A percentile compares a stretch with the other conserved stretches of the same genome.
Evolutionary conservation across 345 rosid species (phyloP).

Genomic region (Populus tremula): DNA sequence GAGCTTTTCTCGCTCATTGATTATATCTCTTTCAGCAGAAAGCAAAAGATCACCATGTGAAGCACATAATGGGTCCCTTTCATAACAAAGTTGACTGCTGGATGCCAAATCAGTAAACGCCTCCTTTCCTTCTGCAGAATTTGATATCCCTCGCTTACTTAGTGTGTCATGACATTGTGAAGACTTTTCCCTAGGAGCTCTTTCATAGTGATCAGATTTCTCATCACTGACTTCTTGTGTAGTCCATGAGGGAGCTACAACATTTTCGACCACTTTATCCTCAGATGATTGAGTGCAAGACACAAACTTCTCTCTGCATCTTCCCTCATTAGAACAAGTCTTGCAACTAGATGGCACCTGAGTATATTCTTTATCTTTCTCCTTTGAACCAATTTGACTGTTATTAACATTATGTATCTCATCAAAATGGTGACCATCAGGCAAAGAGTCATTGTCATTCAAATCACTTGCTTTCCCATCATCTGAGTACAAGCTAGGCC

Average conservation of each 20-base stretch:
- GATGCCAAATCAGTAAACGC: conserved; percentile 21
- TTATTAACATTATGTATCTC: conserved; percentile 22
- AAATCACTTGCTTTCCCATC: conserved; percentile 8
- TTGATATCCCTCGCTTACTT: conserved; percentile 15
- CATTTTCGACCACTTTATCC: conserved; percentile 17
- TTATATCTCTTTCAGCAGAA: conserved; percentile 34
- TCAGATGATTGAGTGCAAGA: conserved; percentile 12
- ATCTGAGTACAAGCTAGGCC: background rate
- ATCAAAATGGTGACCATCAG: conserved; percentile 11
- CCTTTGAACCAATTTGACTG: conserved; percentile 19
- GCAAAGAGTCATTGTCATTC: conserved; percentile 17
- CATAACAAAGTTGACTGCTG: conserved; percentile 12
- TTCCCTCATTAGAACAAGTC: conserved; percentile 20
- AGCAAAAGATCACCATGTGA: conserved; percentile 16
- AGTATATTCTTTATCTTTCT: conserved; percentile 7
- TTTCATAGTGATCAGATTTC: conserved; percentile 6
- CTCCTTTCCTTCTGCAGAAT: conserved; percentile 17
- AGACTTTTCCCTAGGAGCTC: conserved; percentile 9
- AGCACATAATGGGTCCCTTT: conserved; percentile 14
- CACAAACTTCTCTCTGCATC: conserved; percentile 9
- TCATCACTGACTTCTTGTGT: conserved; percentile 13
- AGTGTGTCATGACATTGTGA: conserved; percentile 20
- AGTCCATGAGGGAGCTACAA: conserved; percentile 4
- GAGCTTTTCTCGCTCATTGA: conserved; percentile 66
- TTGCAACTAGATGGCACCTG: conserved; percentile 6